These are phyloP conservation scores for Ophiostoma himal-ulmi DNA, from an alignment of 2,329 filamentous ascomycete genomes.

Conservation along the genomic window DNA sequence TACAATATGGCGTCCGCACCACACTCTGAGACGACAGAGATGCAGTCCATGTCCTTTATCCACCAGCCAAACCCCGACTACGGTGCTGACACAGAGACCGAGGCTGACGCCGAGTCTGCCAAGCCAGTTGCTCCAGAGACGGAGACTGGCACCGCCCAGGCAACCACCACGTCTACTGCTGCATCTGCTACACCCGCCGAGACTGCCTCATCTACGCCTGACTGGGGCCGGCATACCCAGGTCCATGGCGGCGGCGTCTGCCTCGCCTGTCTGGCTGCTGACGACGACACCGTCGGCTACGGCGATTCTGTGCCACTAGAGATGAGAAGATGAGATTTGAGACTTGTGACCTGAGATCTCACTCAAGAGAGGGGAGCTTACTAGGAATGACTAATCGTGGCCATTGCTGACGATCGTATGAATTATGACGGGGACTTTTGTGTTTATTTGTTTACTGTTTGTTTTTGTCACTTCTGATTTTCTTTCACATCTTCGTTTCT, in stretches of 20 bases:
- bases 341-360: too few relatives aligned
- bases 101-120: background rate
- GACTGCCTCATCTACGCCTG: slow-evolving; percentile 28
- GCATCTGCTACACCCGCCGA: background rate
- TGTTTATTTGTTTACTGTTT: background rate
- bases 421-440: background rate
- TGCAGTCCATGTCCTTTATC: slow-evolving; percentile 35
- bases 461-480: background rate
- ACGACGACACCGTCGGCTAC: slow-evolving; percentile 47
- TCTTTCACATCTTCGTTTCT: background rate
- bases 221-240: slow-evolving; percentile 54
- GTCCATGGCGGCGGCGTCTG: slow-evolving; percentile 56
- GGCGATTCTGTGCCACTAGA: slow-evolving; percentile 49
- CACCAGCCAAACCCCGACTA: slow-evolving; percentile 49
- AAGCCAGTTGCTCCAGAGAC: background rate
- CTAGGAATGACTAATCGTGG: background rate
- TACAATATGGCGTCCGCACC: background rate
- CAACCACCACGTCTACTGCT: background rate
- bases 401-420: slow-evolving; percentile 5
- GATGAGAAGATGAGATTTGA: slow-evolving; percentile 37
- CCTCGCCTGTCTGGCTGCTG: slow-evolving; percentile 48
- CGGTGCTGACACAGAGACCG: background rate
- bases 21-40: background rate
- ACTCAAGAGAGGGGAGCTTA: background rate
- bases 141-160: background rate